Evolutionary conservation across 495 filamentous ascomycete genomes (phyloP).

Genomic region (Lasiosphaeria miniovina): DNA sequence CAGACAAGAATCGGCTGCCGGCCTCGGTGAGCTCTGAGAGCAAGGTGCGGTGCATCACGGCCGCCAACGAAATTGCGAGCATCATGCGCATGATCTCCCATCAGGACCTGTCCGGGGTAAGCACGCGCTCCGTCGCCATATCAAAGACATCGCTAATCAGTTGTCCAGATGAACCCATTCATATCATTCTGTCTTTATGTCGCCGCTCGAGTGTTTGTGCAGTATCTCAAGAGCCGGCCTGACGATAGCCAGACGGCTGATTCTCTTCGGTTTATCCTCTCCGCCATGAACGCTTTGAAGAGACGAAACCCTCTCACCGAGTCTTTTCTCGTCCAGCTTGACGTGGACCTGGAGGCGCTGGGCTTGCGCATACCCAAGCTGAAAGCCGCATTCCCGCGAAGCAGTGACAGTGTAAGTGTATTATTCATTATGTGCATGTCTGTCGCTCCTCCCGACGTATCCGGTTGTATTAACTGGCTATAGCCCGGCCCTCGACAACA

Average conservation of each 20-base stretch:
- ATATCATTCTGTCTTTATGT: conserved; percentile 96
- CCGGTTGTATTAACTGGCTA: background rate
- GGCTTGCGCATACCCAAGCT: conserved; percentile 52
- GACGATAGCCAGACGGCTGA: conserved; percentile 78
- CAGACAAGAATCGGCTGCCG: conserved; percentile 82
- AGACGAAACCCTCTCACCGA: conserved; percentile 87
- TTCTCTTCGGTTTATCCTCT: conserved; percentile 83
- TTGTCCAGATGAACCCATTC: conserved; percentile 84
- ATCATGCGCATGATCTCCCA: conserved; percentile 96
- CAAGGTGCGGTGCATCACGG: conserved; percentile 87
- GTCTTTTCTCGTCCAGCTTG: conserved; percentile 90
- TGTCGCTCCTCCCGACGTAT: background rate
- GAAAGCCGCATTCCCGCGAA: conserved; percentile 47
- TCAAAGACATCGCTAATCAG: conserved; percentile 4
- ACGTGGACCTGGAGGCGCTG: conserved; percentile 80
- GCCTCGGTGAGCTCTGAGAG: conserved; percentile 78
- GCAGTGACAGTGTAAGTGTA: conserved; percentile 47
- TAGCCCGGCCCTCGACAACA: conserved; percentile 15
- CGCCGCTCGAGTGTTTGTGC: conserved; percentile 89
- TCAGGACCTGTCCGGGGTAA: conserved; percentile 77
- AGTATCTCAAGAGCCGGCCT: conserved; percentile 85
- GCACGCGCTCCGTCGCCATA: conserved; percentile 27
- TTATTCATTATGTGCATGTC: background rate
- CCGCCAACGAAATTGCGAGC: conserved; percentile 90
- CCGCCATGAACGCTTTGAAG: conserved; percentile 85